Evolutionary conservation across 2,329 filamentous ascomycete species (phyloP).

Genomic region (Dothistroma septosporum): DNA sequence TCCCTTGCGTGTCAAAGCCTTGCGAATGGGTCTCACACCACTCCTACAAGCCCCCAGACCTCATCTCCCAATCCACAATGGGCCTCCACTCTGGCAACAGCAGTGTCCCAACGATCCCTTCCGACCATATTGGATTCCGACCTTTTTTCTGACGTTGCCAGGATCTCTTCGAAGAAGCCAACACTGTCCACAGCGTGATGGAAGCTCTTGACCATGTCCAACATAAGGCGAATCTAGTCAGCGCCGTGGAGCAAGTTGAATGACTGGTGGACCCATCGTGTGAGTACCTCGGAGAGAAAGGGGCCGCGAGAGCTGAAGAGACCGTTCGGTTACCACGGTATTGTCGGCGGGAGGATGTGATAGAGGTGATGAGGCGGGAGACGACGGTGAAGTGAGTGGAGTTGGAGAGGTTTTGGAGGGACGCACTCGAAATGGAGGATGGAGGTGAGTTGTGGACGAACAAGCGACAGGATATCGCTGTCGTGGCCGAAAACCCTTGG

Average conservation of each 20-base stretch:
- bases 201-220: neutral
- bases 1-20: no score
- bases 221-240: neutral
- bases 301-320: neutral
- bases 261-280: neutral
- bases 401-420: neutral
- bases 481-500: neutral
- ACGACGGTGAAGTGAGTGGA: neutral
- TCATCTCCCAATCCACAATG: no score
- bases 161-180: neutral
- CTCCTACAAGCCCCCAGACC: no score
- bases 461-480: neutral
- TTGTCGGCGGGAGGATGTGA: neutral
- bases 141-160: neutral
- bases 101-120: no score
- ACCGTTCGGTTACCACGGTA: neutral
- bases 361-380: neutral
- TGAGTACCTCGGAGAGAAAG: neutral
- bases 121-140: no score
- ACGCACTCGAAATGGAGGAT: neutral
- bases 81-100: no score
- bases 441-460: neutral
- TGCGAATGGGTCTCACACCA: no score
- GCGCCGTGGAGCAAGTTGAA: neutral
- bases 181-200: neutral